phyloP scores from a whole-genome alignment of 345 rosid species.

The Salix suchowensis region DNA sequence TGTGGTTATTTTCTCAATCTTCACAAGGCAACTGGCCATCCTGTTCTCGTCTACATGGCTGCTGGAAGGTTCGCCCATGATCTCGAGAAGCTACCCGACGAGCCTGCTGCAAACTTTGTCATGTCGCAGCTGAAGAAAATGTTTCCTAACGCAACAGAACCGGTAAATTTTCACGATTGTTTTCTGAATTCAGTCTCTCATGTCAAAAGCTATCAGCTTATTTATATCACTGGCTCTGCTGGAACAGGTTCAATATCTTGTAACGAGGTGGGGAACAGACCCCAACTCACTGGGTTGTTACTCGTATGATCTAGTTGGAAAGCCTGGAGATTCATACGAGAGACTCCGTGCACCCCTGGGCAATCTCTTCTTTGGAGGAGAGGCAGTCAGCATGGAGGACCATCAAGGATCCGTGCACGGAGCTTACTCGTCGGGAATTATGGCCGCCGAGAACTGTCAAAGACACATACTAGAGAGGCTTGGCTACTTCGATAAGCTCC shows the following conservation, averaged over 20 bases:
- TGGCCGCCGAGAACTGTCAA: slow-evolving; percentile 66
- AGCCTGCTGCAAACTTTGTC: slow-evolving; percentile 53
- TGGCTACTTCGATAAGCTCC: slow-evolving; percentile 49
- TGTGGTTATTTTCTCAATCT: slow-evolving; percentile 89
- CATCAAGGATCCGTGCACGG: slow-evolving; percentile 89
- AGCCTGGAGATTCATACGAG: slow-evolving; percentile 56
- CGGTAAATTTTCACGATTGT: slow-evolving; percentile 36
- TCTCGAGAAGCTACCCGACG: slow-evolving; percentile 65
- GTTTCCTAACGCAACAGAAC: slow-evolving; percentile 76
- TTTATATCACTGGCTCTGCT: neutral
- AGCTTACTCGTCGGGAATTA: slow-evolving; percentile 69
- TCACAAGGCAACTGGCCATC: slow-evolving; percentile 82
- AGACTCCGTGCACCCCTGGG: slow-evolving; percentile 64
- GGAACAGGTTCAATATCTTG: slow-evolving; percentile 60
- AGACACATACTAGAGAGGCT: slow-evolving; percentile 39
- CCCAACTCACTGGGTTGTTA: slow-evolving; percentile 77
- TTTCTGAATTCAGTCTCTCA: neutral
- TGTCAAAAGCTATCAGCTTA: neutral
- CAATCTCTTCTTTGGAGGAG: slow-evolving; percentile 81
- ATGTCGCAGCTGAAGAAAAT: slow-evolving; percentile 78
- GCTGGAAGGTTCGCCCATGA: slow-evolving; percentile 73
- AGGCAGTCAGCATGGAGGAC: slow-evolving; percentile 76
- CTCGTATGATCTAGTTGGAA: slow-evolving; percentile 72
- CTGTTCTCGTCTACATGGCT: slow-evolving; percentile 82
- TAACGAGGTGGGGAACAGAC: slow-evolving; percentile 77